phyloP scores from a whole-genome alignment of 2,329 filamentous ascomycete genomes.

The Eutypa lata region DNA sequence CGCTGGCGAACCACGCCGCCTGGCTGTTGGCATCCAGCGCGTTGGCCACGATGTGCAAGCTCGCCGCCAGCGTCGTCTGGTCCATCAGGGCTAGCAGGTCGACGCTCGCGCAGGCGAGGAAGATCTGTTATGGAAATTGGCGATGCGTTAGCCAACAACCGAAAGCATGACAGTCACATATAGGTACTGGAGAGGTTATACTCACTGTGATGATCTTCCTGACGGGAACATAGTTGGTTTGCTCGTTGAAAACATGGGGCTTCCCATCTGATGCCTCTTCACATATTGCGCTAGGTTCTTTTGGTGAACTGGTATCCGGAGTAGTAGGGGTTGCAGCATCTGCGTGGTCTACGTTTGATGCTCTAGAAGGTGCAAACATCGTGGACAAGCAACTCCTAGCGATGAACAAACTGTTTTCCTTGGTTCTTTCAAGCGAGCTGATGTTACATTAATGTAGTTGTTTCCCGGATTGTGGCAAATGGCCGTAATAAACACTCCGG shows the following conservation, averaged over 20 bases:
- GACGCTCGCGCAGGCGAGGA: constrained; percentile 53
- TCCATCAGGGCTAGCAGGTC: constrained; percentile 56
- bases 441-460: background rate
- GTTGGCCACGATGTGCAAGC: constrained; percentile 52
- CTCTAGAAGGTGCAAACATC: background rate
- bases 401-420: background rate
- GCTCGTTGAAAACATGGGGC: constrained; percentile 45
- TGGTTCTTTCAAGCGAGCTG: background rate
- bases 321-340: background rate
- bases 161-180: too few species aligned
- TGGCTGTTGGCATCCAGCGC: constrained; percentile 46
- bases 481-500: too few species aligned
- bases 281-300: background rate
- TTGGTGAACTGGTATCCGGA: background rate
- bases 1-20: constrained; percentile 52
- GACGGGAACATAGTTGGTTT: constrained; percentile 53
- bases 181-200: too few species aligned
- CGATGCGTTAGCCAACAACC: too few species aligned
- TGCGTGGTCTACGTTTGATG: background rate
- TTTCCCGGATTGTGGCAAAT: too few species aligned
- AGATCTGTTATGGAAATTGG: constrained; percentile 44
- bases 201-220: constrained; percentile 49
- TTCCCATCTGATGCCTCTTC: constrained; percentile 13
- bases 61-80: constrained; percentile 54
- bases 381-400: background rate